Evolutionary conservation across 805 yeast species (phyloP).

Genomic region (Yamadazyma akitaensis): DNA sequence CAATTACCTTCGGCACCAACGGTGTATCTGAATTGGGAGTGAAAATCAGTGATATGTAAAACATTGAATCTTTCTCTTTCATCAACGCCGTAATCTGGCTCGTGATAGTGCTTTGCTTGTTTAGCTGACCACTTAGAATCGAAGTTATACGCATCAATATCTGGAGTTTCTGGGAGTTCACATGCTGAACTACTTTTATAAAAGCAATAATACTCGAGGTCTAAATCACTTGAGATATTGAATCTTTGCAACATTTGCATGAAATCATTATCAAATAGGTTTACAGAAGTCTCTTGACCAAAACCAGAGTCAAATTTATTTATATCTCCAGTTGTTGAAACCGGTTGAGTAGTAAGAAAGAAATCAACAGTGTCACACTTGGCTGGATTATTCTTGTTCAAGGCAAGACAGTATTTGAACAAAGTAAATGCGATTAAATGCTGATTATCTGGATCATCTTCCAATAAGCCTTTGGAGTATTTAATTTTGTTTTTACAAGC

Average conservation of each 20-base stretch:
- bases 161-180: conserved; percentile 51
- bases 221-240: conserved; percentile 35
- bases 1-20: conserved; percentile 60
- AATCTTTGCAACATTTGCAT: conserved; percentile 33
- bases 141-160: conserved; percentile 34
- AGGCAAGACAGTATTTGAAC: conserved; percentile 31
- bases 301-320: conserved; percentile 22
- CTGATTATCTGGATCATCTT: conserved; percentile 27
- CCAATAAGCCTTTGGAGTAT: conserved; percentile 26
- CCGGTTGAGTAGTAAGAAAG: conserved; percentile 33
- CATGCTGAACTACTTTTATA: conserved; percentile 40
- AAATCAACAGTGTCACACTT: conserved; percentile 36
- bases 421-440: conserved; percentile 35
- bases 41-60: conserved; percentile 65
- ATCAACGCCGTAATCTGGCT: conserved; percentile 24
- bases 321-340: conserved; percentile 12
- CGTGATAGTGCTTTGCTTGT: conserved; percentile 18
- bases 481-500: conserved; percentile 34
- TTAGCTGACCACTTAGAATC: conserved; percentile 38
- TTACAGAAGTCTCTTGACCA: conserved; percentile 24
- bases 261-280: conserved; percentile 39
- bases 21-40: conserved; percentile 52
- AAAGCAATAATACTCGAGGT: conserved; percentile 54
- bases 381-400: conserved; percentile 26
- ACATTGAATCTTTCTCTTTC: conserved; percentile 49